Evolutionary conservation across 1,284 basidiomycete genomes (phyloP).

Genomic region (Tremellales sp.): DNA sequence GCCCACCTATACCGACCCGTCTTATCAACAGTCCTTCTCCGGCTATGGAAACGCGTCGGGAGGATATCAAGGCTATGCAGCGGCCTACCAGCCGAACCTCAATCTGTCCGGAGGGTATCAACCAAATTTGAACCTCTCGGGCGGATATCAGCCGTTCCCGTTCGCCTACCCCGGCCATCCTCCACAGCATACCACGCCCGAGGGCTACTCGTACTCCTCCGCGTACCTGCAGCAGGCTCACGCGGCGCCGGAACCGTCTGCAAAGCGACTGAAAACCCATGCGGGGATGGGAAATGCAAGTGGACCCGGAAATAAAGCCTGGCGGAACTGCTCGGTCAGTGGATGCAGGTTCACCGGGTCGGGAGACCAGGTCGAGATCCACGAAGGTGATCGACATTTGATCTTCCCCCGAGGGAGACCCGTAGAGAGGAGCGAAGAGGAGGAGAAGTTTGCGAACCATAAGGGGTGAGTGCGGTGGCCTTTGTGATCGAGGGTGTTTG

Average conservation of each 20-base stretch:
- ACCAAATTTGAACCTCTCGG: not conserved
- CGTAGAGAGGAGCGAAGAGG: slow-evolving; percentile 55
- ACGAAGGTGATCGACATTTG: slow-evolving; percentile 87
- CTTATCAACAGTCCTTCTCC: slow-evolving; percentile 7
- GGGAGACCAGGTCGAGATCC: slow-evolving; percentile 67
- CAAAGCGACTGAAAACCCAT: slow-evolving; percentile 14
- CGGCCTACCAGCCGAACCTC: not conserved
- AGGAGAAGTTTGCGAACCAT: slow-evolving; percentile 60
- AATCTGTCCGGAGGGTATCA: slow-evolving; percentile 9
- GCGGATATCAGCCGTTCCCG: not conserved
- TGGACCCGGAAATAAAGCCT: slow-evolving; percentile 16
- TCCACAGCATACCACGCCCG: slow-evolving; percentile 49
- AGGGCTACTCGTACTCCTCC: slow-evolving; percentile 58
- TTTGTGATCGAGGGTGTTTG: slow-evolving; percentile 54
- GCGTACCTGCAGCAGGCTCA: slow-evolving; percentile 53
- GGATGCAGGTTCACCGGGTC: slow-evolving; percentile 72
- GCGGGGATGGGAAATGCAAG: not conserved
- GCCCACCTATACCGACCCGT: not conserved
- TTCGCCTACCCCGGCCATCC: slow-evolving; percentile 1
- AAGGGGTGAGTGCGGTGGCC: slow-evolving; percentile 49
- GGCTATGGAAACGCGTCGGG: slow-evolving; percentile 4
- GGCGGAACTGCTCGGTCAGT: slow-evolving; percentile 58
- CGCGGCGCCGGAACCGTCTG: too few species aligned
- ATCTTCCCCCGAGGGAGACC: slow-evolving; percentile 62
- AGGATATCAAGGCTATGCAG: slow-evolving; percentile 6